Percentiles rank a stretch among this genome's conserved stretches.
Evolutionary conservation across 208 protist genomes (phyloP).

Genomic region (Acanthamoeba royreba): DNA sequence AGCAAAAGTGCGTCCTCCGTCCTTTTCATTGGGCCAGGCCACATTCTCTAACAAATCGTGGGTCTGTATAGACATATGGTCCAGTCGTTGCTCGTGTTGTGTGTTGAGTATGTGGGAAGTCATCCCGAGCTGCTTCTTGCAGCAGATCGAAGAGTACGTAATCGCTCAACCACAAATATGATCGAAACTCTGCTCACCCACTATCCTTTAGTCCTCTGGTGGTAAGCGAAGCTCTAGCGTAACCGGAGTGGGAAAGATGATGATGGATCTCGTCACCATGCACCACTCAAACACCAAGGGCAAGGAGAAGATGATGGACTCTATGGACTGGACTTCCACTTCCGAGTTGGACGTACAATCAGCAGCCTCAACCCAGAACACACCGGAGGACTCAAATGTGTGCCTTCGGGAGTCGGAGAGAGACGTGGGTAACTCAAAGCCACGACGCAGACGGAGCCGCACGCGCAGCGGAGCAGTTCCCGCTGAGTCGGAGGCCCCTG

Average conservation of each 20-base stretch:
- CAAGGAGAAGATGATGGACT: no score
- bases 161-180: no score
- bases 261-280: constrained; percentile 4
- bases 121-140: neutral
- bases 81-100: neutral
- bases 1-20: neutral
- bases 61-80: no score
- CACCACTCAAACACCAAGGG: constrained; percentile 4
- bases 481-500: neutral
- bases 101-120: neutral
- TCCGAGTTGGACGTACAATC: no score
- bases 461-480: neutral
- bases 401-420: no score
- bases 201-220: neutral
- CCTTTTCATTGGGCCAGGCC: no score
- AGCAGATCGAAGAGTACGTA: neutral
- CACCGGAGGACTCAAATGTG: no score
- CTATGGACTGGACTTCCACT: no score
- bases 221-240: neutral
- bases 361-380: no score
- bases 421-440: neutral
- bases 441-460: no score
- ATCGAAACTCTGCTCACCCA: no score
- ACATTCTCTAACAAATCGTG: neutral
- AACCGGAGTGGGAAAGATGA: neutral